Percentiles rank a stretch among this genome's conserved stretches.
Conservation (phyloP, 2,329 filamentous ascomycete species). For the Talaromyces rugulosus region DNA sequence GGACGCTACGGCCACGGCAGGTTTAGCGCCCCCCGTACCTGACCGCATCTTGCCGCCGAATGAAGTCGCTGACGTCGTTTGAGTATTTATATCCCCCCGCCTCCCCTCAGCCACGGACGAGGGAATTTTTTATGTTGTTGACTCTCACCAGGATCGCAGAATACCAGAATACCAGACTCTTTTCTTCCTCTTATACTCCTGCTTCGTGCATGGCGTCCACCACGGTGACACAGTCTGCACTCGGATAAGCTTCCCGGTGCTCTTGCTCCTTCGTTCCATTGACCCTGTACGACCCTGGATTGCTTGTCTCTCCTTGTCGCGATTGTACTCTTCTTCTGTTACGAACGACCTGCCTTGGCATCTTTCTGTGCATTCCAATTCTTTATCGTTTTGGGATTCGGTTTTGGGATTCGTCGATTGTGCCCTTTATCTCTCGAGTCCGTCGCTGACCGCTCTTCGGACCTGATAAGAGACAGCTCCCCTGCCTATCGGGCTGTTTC, state of each 20-base stretch:
- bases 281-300: neutral
- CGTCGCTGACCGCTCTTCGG: neutral
- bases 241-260: conserved; percentile 12
- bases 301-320: neutral
- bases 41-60: conserved; percentile 13
- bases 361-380: neutral
- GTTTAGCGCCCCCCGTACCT: conserved; percentile 8
- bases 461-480: neutral
- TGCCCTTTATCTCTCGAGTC: neutral
- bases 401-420: neutral
- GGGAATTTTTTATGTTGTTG: neutral
- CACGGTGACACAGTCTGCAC: conserved; percentile 5
- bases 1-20: neutral
- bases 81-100: neutral
- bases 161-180: neutral
- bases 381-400: neutral
- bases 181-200: neutral
- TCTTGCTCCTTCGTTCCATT: neutral
- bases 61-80: neutral
- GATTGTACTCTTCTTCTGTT: neutral
- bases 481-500: neutral
- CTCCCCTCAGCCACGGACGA: neutral
- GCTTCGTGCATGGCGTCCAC: conserved; percentile 11
- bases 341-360: neutral
- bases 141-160: neutral